Conservation (phyloP, 331 rosid genomes). For the Quercus phellos region DNA sequence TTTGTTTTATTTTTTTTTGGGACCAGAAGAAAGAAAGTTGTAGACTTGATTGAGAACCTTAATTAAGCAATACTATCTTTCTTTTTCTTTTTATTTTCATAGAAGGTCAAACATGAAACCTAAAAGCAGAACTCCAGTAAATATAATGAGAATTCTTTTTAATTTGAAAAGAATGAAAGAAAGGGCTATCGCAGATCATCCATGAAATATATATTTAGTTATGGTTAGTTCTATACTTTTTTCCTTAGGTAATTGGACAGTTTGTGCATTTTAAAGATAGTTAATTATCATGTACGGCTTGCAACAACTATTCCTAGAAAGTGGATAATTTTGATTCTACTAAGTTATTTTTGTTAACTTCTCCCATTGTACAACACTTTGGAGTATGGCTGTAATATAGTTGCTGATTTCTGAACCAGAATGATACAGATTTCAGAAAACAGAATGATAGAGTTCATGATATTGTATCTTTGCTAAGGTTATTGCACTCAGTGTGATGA, state of each 20-base stretch:
- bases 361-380: background rate
- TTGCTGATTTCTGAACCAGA: background rate
- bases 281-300: background rate
- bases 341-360: background rate
- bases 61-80: background rate
- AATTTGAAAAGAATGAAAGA: background rate
- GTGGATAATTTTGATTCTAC: background rate
- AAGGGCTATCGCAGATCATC: background rate
- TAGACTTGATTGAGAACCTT: background rate
- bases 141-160: background rate
- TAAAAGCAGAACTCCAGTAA: background rate
- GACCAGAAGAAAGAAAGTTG: background rate
- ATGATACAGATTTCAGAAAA: background rate
- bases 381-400: background rate
- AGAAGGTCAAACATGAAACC: background rate
- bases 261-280: background rate
- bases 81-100: background rate
- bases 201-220: background rate
- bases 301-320: background rate
- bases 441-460: background rate
- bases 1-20: too few species aligned
- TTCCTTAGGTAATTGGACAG: background rate
- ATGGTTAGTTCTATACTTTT: background rate
- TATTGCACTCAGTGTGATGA: conserved; percentile 15
- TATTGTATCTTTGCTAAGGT: background rate